These are phyloP conservation scores for Rhamnella rubrinervis DNA, from an alignment of 331 rosid genomes.

Conservation along the genomic window DNA sequence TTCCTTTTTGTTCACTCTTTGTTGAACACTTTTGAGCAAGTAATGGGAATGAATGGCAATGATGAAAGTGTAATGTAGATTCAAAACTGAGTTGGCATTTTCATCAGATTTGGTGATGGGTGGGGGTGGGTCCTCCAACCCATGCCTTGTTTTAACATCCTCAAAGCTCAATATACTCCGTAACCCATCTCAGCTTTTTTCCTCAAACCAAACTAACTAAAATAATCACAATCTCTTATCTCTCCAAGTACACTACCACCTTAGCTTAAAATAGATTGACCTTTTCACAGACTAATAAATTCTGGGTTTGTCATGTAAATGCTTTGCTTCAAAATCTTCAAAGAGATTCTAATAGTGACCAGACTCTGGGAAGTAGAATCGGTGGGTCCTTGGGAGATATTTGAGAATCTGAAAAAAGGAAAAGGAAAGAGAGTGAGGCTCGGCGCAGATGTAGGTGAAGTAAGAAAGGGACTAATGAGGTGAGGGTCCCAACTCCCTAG, in stretches of 20 bases:
- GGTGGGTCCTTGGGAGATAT: neutral
- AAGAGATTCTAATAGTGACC: too few relatives aligned
- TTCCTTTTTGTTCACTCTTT: neutral
- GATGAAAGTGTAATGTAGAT: slow-evolving; percentile 20
- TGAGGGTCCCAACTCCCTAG: slow-evolving; percentile 22
- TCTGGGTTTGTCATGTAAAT: too few relatives aligned
- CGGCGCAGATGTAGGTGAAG: slow-evolving; percentile 36
- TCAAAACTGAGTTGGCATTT: slow-evolving; percentile 21
- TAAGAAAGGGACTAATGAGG: neutral
- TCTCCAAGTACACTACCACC: too few relatives aligned
- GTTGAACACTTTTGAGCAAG: neutral
- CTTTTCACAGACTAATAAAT: too few relatives aligned
- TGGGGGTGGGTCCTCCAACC: slow-evolving; percentile 2
- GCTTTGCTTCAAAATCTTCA: too few relatives aligned
- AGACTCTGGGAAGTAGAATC: too few relatives aligned
- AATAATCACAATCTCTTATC: too few relatives aligned
- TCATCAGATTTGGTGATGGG: slow-evolving; percentile 32
- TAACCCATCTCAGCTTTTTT: too few relatives aligned
- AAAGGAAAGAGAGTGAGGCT: slow-evolving; percentile 17
- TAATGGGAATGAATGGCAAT: slow-evolving; percentile 32
- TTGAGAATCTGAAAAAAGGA: slow-evolving; percentile 20
- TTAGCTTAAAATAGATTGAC: too few relatives aligned
- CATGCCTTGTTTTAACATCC: slow-evolving; percentile 5
- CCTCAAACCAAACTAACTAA: too few relatives aligned
- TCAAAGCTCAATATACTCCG: neutral